A percentile compares a stretch with the other conserved stretches of the same genome.
Evolutionary conservation across 352 stramenopile species (phyloP).

Genomic region (Paralagenidium karlingii): DNA sequence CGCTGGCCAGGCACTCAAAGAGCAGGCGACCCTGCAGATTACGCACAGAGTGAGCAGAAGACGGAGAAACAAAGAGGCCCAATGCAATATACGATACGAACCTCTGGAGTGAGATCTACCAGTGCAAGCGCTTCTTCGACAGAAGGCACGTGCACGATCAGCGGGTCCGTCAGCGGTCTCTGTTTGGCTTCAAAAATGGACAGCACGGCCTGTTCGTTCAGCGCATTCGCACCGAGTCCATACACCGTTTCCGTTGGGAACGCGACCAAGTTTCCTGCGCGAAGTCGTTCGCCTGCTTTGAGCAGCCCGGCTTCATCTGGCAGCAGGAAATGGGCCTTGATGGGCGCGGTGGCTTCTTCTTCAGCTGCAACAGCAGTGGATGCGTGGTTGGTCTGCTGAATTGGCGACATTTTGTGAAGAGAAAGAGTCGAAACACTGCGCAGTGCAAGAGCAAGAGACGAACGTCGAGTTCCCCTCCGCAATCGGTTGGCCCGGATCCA

Average conservation of each 20-base stretch:
- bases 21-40: slow-evolving; percentile 28
- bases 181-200: slow-evolving; percentile 95
- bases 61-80: background rate
- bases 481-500: no score
- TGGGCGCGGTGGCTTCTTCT: no score
- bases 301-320: background rate
- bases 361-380: no score
- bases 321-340: no score
- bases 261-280: slow-evolving; percentile 66
- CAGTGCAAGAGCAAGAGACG: no score
- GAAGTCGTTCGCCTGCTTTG: slow-evolving; percentile 48
- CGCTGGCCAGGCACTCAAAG: slow-evolving; percentile 74
- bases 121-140: slow-evolving; percentile 81
- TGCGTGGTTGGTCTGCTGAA: no score
- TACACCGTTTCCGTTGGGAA: slow-evolving; percentile 99
- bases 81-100: no score
- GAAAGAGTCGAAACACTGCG: no score
- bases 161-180: slow-evolving; percentile 91
- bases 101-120: slow-evolving; percentile 68
- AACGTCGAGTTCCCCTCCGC: no score
- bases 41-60: no score
- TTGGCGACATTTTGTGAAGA: no score
- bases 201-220: slow-evolving; percentile 88
- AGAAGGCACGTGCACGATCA: slow-evolving; percentile 96
- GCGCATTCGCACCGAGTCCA: slow-evolving; percentile 94